Conservation (phyloP, 2,329 filamentous ascomycete genomes). For the Golovinomyces cichoracearum region DNA sequence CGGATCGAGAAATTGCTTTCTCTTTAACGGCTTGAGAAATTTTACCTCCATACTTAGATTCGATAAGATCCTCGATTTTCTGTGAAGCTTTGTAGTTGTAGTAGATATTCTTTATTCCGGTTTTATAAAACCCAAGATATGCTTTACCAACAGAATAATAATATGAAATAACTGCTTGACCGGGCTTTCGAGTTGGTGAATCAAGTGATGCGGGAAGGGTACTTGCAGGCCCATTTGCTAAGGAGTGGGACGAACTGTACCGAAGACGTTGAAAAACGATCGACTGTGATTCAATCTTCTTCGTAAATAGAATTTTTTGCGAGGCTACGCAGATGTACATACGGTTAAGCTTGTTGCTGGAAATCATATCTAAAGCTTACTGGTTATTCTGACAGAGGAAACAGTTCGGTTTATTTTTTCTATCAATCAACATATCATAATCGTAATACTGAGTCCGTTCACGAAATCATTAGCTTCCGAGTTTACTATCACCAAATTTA, state of each 20-base stretch:
- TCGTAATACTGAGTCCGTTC: no score
- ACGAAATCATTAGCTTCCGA: no score
- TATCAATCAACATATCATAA: no score
- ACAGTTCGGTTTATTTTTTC: no score
- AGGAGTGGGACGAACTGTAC: neutral
- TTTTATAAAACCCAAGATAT: slow-evolving; percentile 70
- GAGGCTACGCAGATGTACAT: neutral
- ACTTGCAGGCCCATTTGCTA: slow-evolving; percentile 42
- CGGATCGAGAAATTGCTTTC: slow-evolving; percentile 29
- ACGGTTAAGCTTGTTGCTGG: neutral
- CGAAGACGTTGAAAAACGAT: neutral
- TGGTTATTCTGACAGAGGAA: no score
- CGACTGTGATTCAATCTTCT: neutral
- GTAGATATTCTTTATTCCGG: slow-evolving; percentile 49
- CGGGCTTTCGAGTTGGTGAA: slow-evolving; percentile 28
- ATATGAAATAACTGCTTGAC: slow-evolving; percentile 18
- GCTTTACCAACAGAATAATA: slow-evolving; percentile 30
- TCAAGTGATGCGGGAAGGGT: slow-evolving; percentile 47
- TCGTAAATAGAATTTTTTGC: neutral
- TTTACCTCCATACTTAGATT: slow-evolving; percentile 16
- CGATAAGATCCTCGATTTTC: slow-evolving; percentile 22
- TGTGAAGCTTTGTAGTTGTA: slow-evolving; percentile 29
- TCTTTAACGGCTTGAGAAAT: slow-evolving; percentile 14
- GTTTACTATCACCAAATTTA: no score
- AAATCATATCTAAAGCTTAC: no score